Base-by-base conservation (phyloP, 2,329 filamentous ascomycete genomes). In the Verticillium dahliae region DNA sequence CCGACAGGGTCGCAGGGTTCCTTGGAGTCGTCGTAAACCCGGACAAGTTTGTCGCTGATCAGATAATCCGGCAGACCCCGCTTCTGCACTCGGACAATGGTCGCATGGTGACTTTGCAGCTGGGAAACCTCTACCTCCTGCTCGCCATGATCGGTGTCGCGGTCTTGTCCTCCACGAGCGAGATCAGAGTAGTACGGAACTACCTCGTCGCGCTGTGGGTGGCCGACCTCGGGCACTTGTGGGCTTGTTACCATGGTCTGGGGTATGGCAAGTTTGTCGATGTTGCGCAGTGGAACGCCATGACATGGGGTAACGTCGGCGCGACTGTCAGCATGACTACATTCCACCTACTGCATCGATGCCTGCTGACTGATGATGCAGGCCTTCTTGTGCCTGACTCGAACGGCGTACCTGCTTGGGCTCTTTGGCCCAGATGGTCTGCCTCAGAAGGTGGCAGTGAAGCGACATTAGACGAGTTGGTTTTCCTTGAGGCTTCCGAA, bases 281-380 rank as follows among this genome's bases (percentile, higher is more conserved):
- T 66, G 73, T 88, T 11, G 73, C 69, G 4, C 75, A 72, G 27
- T 92, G 89, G 89, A 91, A 90, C 71, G 76, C 81, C 38, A 82
- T 89, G 78, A 83, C 86, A n/a, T 90, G 86, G 85, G 90, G 89
- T 2, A 92, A 92, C 68, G 79, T 92, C 64, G 87, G 82, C 7
- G 80, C 81, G 58, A 91, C 89, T 33, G 82, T 86, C 67, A 75
- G 81, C 72, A 52, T 7, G 45, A n/a, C n/a, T 9, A 52, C n/a
- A 6, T 9, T 18, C 9, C n/a, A 22, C 18, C 45, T 2, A 31
- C 27, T 31, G 27, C 27, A 31, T 31, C 45, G 45, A 4, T 27
- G 4, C 45, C 18, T 11, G n/a, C 45, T 52, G 45, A 52, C 45
- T 52, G 45, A 66, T 66, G 11, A 15, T 27, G 10, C 45, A 52